Percentiles rank a stretch among this genome's conserved stretches.
Evolutionary conservation across 2,329 filamentous ascomycete genomes (phyloP).

Genomic region (Verticillium alfalfae): DNA sequence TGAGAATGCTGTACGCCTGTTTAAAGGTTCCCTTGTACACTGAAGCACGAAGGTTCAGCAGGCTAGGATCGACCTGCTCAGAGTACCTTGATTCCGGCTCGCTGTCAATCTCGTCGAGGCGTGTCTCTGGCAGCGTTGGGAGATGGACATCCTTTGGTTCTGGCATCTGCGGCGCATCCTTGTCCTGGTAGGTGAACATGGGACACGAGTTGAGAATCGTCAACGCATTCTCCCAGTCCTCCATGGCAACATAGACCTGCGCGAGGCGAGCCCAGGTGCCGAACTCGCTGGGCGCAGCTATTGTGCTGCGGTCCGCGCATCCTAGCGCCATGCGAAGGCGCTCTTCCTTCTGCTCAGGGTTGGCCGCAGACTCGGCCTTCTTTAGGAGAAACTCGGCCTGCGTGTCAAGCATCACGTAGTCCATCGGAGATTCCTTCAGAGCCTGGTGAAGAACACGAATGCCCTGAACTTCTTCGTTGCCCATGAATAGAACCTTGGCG

Average conservation of each 20-base stretch:
- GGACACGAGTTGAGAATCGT: conserved; percentile 96
- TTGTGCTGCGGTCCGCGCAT: conserved; percentile 89
- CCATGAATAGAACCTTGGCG: conserved; percentile 86
- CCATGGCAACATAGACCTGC: conserved; percentile 87
- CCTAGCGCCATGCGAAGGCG: conserved; percentile 82
- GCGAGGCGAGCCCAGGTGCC: conserved; percentile 92
- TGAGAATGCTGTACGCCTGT: conserved; percentile 88
- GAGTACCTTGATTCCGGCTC: conserved; percentile 74
- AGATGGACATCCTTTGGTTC: conserved; percentile 84
- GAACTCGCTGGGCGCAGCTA: conserved; percentile 94
- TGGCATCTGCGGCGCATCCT: conserved; percentile 90
- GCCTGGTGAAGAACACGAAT: conserved; percentile 83
- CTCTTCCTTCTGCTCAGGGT: conserved; percentile 52
- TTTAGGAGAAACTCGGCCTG: conserved; percentile 87
- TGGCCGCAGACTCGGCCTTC: conserved; percentile 61
- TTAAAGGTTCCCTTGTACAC: conserved; percentile 93
- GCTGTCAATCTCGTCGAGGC: conserved; percentile 94
- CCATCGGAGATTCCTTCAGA: conserved; percentile 89
- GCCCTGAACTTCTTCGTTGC: conserved; percentile 94
- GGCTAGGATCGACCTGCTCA: conserved; percentile 81
- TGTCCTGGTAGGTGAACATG: conserved; percentile 99
- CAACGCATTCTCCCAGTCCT: conserved; percentile 94
- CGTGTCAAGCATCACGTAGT: conserved; percentile 92
- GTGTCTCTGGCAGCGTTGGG: conserved; percentile 80
- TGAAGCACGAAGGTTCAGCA: conserved; percentile 80